These are phyloP conservation scores for Coemansia sp. DNA, from an alignment of 192 early-diverging fungal genomes.

Conservation along the genomic window DNA sequence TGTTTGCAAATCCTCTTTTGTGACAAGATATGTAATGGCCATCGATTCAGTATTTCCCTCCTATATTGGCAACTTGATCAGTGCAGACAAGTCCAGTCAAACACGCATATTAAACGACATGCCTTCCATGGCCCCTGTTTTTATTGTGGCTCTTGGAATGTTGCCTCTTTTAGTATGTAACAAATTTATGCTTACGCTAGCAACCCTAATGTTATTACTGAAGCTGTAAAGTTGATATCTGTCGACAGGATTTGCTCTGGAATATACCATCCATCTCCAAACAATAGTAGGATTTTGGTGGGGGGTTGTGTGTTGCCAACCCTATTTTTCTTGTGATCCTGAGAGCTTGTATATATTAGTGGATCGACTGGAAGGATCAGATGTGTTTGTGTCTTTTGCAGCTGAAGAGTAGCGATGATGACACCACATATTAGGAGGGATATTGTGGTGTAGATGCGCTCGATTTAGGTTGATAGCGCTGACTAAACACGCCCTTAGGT, in stretches of 20 bases:
- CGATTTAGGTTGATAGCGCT: background rate
- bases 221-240: conserved; percentile 71
- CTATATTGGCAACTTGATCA: conserved; percentile 77
- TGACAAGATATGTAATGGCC: conserved; percentile 69
- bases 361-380: conserved; percentile 34
- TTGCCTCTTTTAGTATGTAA: conserved; percentile 18
- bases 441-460: too few species aligned
- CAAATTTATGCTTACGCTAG: conserved; percentile 58
- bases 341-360: conserved; percentile 20
- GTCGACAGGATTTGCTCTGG: conserved; percentile 56
- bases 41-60: conserved; percentile 71
- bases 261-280: conserved; percentile 23
- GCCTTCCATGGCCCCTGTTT: conserved; percentile 55
- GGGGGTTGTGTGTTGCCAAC: conserved; percentile 25
- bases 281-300: conserved; percentile 31
- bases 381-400: conserved; percentile 18
- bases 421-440: background rate
- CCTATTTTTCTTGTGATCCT: conserved; percentile 12
- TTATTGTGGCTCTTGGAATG: conserved; percentile 42
- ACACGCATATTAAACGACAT: conserved; percentile 61
- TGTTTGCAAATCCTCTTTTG: conserved; percentile 41
- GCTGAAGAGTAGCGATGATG: conserved; percentile 3
- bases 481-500: too few species aligned
- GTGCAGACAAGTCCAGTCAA: conserved; percentile 56
- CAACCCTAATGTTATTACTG: conserved; percentile 64